Evolutionary conservation across 352 stramenopile species (phyloP), one percentile per base, ranked within the genome.

Genomic region (Pythium myriotylum): DNA sequence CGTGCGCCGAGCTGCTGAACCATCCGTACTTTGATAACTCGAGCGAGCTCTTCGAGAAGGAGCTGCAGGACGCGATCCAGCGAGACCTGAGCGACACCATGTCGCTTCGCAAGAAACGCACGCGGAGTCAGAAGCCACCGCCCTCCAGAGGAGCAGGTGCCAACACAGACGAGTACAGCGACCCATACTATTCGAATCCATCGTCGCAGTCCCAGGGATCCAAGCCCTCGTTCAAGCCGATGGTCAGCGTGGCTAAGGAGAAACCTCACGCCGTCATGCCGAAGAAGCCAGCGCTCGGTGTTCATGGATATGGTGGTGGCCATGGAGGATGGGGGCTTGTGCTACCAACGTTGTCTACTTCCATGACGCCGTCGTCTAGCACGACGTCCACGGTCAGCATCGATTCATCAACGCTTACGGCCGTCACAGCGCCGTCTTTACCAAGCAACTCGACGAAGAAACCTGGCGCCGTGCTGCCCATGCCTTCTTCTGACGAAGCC

Each of bases 21-120:
- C 84, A 94, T 42, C 77, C 84, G 23, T 89, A 86, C 43, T 91
- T 94, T 39, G 81, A 81, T 10, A 77, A 81, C 46, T 68, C 63
- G 0, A 73, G 73, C 19, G 77, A 82, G 5, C 37, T 59, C 9
- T 94, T 86, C 55, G 84, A 94, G 41, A 62, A 68, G 1, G 81
- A 94, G 47, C 67, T 94, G 22, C 74, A 89, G 51, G 73, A 87
- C 8, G 79, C 78, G n/a, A 94, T 90, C 39, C 72, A 77, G 17
- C 72, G 75, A 0, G 83, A 92, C 50, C 56, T 88, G 7, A 83
- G 76, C n/a, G 81, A 91, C 37, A 85, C 76, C 2, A 81, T 73
- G 16, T 72, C 71, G 9, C 52, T 84, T 3, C 62, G 76, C 20
- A 91, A 91, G 68, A 91, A 91, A 43, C 70, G 81, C 0, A 69